Evolutionary conservation across 768 basidiomycete species (phyloP), one percentile per base, ranked within the genome.

Genomic region (Pholiota microspora): DNA sequence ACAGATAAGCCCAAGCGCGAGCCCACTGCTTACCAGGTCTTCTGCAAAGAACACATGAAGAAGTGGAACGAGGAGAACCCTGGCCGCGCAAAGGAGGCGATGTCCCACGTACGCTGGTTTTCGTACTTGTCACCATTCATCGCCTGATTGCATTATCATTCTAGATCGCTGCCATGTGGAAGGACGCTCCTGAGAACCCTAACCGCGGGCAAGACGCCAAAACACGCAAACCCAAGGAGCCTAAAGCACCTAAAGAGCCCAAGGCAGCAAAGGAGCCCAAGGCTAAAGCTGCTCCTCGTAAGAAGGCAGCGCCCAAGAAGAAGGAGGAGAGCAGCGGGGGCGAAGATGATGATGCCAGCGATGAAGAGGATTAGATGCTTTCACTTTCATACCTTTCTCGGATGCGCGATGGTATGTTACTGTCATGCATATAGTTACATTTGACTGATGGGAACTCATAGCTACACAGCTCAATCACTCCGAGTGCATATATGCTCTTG

Each of bases 111-210:
- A 58, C 47, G 70, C 65, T 24, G 38, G 35, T 48, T 38, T 34
- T 45, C 25, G 8, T 53, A 25, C 53, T 28, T 40, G 13, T 49
- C 21, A 7, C 25, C 42, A 4, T 42, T 42, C 25, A 10, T 53
- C 28, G 28, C 29, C 46, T 12, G 34, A 56, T 38, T 34, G 16
- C 32, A 21, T 44, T 16, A 32, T 15, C 16, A 21, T 10, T 29
- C 1, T 58, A 86, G 85, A 82, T 86, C 57, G 83, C 77, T 4
- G 70, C 64, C 0, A 52, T 81, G 52, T 86, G 85, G 85, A 75
- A 70, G 42, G 76, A 83, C 53, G 75, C 84, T 0, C 81, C 81
- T 1, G 83, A 84, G 62, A 86, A 86, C 62, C 84, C 85, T 0
- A 85, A 83, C 55, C 78, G 82, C 23, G 84, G 83, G 16, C 75